Evolutionary conservation across 148 eudicot genomes (phyloP).

Genomic region (Linanthus parryae): DNA sequence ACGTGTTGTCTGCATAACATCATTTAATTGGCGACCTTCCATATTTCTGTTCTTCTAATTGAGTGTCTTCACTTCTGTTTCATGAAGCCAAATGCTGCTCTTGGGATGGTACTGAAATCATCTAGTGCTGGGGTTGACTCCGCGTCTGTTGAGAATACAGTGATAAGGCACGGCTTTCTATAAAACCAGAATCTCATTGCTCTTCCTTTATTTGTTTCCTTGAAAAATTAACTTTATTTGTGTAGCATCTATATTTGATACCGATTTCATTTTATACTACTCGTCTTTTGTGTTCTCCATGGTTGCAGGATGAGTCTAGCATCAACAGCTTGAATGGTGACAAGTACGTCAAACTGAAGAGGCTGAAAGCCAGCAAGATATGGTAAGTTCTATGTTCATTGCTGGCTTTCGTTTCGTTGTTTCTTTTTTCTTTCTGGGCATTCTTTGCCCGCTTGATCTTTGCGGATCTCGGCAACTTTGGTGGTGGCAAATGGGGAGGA

Average conservation of each 20-base stretch:
- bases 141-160: constrained; percentile 25
- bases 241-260: constrained; percentile 31
- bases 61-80: constrained; percentile 2
- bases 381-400: constrained; percentile 36
- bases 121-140: constrained; percentile 21
- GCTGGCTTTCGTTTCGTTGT: constrained; percentile 37
- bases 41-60: not conserved
- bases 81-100: constrained; percentile 34
- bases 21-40: not conserved
- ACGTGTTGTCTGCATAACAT: not conserved
- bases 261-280: constrained; percentile 20
- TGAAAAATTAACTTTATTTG: not conserved
- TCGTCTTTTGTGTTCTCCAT: constrained; percentile 4
- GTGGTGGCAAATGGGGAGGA: too few species aligned
- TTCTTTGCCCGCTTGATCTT: too few species aligned
- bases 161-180: constrained; percentile 38
- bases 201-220: too few species aligned
- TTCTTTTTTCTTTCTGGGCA: constrained; percentile 25
- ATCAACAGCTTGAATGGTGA: constrained; percentile 26
- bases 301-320: constrained; percentile 37
- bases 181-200: not conserved
- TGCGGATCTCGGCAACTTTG: too few species aligned
- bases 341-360: not conserved
- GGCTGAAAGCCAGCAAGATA: constrained; percentile 31
- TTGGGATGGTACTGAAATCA: constrained; percentile 21